A percentile compares a stretch with the other conserved stretches of the same genome.
These are phyloP conservation scores for Avena atlantica DNA, from an alignment of 176 grass and related monocot genomes.

Conservation along the genomic window DNA sequence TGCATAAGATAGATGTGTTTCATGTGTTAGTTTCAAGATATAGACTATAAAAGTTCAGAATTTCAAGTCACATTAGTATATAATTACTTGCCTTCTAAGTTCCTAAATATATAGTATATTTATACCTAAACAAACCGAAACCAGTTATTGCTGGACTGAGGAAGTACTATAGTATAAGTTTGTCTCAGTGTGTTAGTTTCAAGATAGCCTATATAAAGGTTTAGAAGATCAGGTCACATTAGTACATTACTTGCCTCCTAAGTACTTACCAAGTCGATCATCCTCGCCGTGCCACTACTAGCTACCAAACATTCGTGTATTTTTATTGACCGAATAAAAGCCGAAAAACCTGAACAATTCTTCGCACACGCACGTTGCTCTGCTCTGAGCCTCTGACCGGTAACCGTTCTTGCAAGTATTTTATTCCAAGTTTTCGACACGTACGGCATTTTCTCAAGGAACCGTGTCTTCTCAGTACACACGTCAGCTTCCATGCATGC, in stretches of 20 bases:
- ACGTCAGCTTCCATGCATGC: constrained; percentile 27
- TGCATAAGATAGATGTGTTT: no score
- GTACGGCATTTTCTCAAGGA: background rate
- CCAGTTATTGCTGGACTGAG: no score
- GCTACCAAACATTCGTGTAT: background rate
- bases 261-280: background rate
- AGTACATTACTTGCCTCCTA: background rate
- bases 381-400: no score
- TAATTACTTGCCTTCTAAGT: background rate
- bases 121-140: no score
- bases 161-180: no score
- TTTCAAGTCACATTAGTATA: no score
- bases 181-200: no score
- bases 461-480: background rate
- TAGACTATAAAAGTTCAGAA: background rate
- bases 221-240: background rate
- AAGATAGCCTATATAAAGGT: no score
- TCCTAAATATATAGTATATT: background rate
- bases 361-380: background rate
- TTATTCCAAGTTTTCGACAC: no score
- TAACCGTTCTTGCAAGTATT: background rate
- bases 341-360: background rate
- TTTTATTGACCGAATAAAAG: constrained; percentile 18
- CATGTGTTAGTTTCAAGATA: no score
- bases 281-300: background rate